phyloP scores from a whole-genome alignment of 768 basidiomycete species.

The Suillus brevipes region DNA sequence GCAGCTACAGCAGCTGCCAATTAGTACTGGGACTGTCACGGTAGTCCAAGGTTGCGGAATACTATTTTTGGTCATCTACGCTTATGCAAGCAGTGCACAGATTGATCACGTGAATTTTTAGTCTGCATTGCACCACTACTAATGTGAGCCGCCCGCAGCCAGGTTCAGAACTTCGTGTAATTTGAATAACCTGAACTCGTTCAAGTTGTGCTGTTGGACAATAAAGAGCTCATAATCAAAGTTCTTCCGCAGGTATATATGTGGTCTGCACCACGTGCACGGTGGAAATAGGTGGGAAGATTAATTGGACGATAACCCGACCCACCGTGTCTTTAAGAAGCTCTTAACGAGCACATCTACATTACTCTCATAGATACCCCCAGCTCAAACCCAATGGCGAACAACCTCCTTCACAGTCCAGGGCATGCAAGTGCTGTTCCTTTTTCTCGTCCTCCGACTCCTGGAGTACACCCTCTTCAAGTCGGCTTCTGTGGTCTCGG shows the following conservation, averaged over 20 bases:
- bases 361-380: background rate
- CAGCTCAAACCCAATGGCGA: conserved; percentile 10
- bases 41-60: background rate
- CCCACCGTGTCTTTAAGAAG: background rate
- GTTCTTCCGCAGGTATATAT: background rate
- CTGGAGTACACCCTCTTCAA: conserved; percentile 37
- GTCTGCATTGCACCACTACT: no score
- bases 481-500: conserved; percentile 54
- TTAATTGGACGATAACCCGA: background rate
- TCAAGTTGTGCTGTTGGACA: background rate
- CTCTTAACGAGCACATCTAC: background rate
- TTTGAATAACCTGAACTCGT: background rate
- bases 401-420: conserved; percentile 8
- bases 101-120: background rate
- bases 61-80: background rate
- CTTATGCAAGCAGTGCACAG: background rate
- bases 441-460: conserved; percentile 63
- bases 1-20: conserved; percentile 7
- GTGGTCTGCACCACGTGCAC: no score
- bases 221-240: background rate
- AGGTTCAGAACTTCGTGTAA: no score
- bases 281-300: background rate
- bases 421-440: conserved; percentile 33
- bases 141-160: no score
- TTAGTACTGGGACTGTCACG: background rate